A percentile compares a stretch with the other conserved stretches of the same genome.
These are phyloP conservation scores for Candida methanosorbosa DNA, from an alignment of 805 yeast species.

Conservation along the genomic window DNA sequence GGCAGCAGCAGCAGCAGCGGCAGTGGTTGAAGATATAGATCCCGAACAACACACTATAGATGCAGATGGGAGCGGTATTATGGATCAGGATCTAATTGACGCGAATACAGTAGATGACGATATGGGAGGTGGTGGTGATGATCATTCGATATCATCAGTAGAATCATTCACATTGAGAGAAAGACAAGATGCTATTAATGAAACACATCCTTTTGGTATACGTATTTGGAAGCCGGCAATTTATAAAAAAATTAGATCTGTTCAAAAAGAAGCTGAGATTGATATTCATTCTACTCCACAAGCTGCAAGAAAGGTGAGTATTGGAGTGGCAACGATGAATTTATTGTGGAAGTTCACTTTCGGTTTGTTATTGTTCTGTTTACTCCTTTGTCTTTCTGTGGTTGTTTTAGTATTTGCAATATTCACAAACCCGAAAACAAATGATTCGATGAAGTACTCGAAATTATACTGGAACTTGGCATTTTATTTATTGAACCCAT, in stretches of 20 bases:
- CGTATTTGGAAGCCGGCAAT: constrained; percentile 98
- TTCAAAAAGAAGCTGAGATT: constrained; percentile 81
- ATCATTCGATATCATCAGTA: constrained; percentile 34
- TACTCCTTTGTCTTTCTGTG: constrained; percentile 44
- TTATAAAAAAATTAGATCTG: constrained; percentile 87
- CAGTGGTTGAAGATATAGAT: background rate
- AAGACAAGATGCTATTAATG: constrained; percentile 92
- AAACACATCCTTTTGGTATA: constrained; percentile 97
- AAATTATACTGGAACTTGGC: constrained; percentile 54
- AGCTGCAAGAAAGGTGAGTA: constrained; percentile 41
- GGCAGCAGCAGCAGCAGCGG: too few relatives aligned
- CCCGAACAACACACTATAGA: background rate
- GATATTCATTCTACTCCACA: constrained; percentile 76
- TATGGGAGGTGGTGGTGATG: constrained; percentile 21
- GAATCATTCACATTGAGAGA: constrained; percentile 87
- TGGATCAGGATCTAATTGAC: constrained; percentile 20
- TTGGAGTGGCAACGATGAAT: constrained; percentile 62
- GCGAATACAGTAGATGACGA: constrained; percentile 2
- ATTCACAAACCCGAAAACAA: constrained; percentile 32
- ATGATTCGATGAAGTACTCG: constrained; percentile 54
- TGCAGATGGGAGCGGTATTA: constrained; percentile 11
- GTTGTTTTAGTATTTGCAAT: constrained; percentile 36
- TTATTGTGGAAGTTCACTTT: constrained; percentile 63
- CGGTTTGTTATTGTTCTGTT: constrained; percentile 51
- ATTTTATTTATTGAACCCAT: constrained; percentile 70